phyloP scores from a whole-genome alignment of 2,329 filamentous ascomycete species.

The Aphanoascus verrucosus region DNA sequence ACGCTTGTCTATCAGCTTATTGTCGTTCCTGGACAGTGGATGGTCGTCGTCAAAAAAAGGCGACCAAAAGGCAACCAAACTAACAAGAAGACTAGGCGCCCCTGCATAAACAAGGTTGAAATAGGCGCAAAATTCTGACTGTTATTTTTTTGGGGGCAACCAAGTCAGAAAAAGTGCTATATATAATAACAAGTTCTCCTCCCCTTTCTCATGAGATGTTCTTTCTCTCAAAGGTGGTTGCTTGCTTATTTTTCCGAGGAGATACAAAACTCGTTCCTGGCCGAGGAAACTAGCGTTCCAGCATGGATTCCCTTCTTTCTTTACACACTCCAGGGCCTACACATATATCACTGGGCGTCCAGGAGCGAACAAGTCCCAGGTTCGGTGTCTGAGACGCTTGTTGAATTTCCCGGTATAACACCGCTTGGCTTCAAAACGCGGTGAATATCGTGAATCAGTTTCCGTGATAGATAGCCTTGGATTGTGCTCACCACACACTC shows the following conservation, averaged over 20 bases:
- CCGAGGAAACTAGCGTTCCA: background rate
- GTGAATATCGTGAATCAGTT: background rate
- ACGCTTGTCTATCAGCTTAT: background rate
- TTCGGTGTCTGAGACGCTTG: background rate
- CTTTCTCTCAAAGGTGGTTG: background rate
- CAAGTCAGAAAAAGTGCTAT: background rate
- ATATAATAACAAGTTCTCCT: background rate
- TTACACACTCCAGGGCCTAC: background rate
- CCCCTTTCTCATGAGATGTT: background rate
- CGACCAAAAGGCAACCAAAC: slow-evolving; percentile 8
- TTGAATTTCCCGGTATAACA: background rate
- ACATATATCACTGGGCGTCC: background rate
- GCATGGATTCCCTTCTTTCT: background rate
- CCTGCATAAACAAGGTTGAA: slow-evolving; percentile 1
- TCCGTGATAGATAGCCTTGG: background rate
- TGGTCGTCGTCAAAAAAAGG: slow-evolving; percentile 4
- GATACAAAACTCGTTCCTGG: background rate
- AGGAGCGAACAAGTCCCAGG: background rate
- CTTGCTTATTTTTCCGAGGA: background rate
- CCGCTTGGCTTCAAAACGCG: background rate
- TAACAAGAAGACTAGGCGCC: background rate
- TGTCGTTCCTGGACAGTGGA: background rate
- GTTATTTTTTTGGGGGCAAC: background rate
- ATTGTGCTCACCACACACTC: background rate
- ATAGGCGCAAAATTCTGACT: background rate